phyloP scores from a whole-genome alignment of 2,329 filamentous ascomycete genomes.

The Lasiodiplodia gonubiensis region DNA sequence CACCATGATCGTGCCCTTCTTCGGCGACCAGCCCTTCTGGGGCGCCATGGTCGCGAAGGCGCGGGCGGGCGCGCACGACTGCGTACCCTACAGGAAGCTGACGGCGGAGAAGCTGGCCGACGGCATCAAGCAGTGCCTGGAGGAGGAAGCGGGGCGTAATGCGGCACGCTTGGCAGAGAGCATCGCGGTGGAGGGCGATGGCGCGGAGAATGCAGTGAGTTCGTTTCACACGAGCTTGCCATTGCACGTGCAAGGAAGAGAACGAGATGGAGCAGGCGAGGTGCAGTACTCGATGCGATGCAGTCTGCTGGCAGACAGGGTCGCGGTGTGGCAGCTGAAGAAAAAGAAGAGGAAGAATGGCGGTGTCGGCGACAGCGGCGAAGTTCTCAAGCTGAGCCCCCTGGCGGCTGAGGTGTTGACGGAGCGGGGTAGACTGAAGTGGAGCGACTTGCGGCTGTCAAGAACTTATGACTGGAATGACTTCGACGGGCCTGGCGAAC shows the following conservation, averaged over 20 bases:
- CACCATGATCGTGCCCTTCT: slow-evolving; percentile 79
- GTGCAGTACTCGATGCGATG: slow-evolving; percentile 63
- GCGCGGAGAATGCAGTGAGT: slow-evolving; percentile 70
- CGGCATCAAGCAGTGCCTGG: slow-evolving; percentile 72
- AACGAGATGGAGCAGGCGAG: slow-evolving; percentile 4
- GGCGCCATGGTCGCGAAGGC: slow-evolving; percentile 70
- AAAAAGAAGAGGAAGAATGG: slow-evolving; percentile 48
- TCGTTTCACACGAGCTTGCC: slow-evolving; percentile 68
- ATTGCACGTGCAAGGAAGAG: slow-evolving; percentile 40
- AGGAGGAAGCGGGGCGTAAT: slow-evolving; percentile 63
- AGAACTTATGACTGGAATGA: slow-evolving; percentile 77
- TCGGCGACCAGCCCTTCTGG: slow-evolving; percentile 82
- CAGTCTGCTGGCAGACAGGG: slow-evolving; percentile 66
- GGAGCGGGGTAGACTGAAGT: slow-evolving; percentile 64
- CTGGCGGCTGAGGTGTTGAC: slow-evolving; percentile 71
- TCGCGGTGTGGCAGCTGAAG: slow-evolving; percentile 67
- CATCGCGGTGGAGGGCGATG: slow-evolving; percentile 68
- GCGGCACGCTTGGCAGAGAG: slow-evolving; percentile 64
- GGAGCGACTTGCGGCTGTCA: slow-evolving; percentile 67
- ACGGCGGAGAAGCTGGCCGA: slow-evolving; percentile 68
- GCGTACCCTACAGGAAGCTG: slow-evolving; percentile 70
- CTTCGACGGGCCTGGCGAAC: slow-evolving; percentile 76
- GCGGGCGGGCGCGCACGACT: slow-evolving; percentile 67
- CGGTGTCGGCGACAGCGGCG: background rate
- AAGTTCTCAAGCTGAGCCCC: slow-evolving; percentile 62